Conservation (phyloP, 1,284 basidiomycete genomes). For the Peniophora sp. region DNA sequence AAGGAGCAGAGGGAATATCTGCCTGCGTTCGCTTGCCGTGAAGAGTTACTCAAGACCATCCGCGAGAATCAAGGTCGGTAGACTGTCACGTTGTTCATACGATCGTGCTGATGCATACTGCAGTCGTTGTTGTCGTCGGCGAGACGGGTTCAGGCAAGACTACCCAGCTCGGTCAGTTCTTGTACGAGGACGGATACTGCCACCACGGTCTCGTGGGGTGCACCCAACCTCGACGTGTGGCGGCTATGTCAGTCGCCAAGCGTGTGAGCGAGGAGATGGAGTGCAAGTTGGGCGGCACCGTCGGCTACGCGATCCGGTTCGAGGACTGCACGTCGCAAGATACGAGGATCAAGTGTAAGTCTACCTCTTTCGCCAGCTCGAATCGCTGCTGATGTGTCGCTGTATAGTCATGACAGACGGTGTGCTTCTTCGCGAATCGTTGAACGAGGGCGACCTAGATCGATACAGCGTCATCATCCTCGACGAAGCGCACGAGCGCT, state of each 20-base stretch:
- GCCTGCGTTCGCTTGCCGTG: constrained; percentile 95
- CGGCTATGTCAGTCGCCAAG: constrained; percentile 98
- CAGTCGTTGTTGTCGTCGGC: constrained; percentile 89
- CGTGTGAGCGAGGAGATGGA: constrained; percentile 96
- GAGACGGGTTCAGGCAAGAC: constrained; percentile 97
- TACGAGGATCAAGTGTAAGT: constrained; percentile 91
- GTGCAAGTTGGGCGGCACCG: constrained; percentile 82
- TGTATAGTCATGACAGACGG: constrained; percentile 92
- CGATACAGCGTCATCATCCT: constrained; percentile 93
- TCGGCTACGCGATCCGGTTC: constrained; percentile 97
- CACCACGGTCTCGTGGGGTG: constrained; percentile 86
- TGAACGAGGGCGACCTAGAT: constrained; percentile 95
- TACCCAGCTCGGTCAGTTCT: constrained; percentile 85
- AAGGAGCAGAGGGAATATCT: constrained; percentile 96
- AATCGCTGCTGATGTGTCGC: constrained; percentile 2
- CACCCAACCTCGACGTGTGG: constrained; percentile 94
- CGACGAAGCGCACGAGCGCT: constrained; percentile 96
- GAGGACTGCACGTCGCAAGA: constrained; percentile 92
- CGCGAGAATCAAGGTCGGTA: constrained; percentile 91
- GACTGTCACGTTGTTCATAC: background rate
- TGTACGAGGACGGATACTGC: constrained; percentile 96
- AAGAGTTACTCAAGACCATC: constrained; percentile 85
- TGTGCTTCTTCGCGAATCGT: constrained; percentile 88
- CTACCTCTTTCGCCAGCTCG: background rate
- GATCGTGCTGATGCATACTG: background rate